phyloP scores from a whole-genome alignment of 768 basidiomycete species.

The Auricularia sp. region DNA sequence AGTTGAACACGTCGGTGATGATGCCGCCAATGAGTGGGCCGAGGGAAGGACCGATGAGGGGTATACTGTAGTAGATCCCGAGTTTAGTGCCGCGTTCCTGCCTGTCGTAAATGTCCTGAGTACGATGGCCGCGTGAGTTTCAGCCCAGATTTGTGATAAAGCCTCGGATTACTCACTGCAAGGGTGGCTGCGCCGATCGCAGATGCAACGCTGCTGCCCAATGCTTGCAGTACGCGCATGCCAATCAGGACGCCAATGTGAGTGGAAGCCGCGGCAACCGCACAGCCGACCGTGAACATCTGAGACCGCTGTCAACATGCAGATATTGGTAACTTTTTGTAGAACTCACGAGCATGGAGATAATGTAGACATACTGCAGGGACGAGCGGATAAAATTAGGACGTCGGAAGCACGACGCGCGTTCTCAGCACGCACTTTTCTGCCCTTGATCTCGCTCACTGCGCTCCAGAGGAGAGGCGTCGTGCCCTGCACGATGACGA shows the following conservation, averaged over 20 bases:
- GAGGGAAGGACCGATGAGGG: slow-evolving; percentile 30
- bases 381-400: not conserved
- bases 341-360: slow-evolving; percentile 13
- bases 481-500: slow-evolving; percentile 61
- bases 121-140: not conserved
- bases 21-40: slow-evolving; percentile 66
- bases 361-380: slow-evolving; percentile 18
- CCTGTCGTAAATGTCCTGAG: slow-evolving; percentile 58
- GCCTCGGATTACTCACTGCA: slow-evolving; percentile 25
- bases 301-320: slow-evolving; percentile 14
- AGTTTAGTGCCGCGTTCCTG: slow-evolving; percentile 66
- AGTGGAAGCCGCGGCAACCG: slow-evolving; percentile 45
- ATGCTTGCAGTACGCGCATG: slow-evolving; percentile 57
- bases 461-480: slow-evolving; percentile 61
- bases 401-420: not conserved
- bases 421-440: slow-evolving; percentile 39
- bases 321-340: not conserved
- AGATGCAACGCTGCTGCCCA: slow-evolving; percentile 58
- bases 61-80: slow-evolving; percentile 56
- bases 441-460: slow-evolving; percentile 64
- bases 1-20: slow-evolving; percentile 55
- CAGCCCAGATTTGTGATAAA: not conserved
- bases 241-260: slow-evolving; percentile 51
- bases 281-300: slow-evolving; percentile 42
- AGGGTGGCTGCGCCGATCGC: slow-evolving; percentile 68